A percentile compares a stretch with the other conserved stretches of the same genome.
Conservation (phyloP, 1,139 yeast species). For the Schizosaccharomyces versatilis region DNA sequence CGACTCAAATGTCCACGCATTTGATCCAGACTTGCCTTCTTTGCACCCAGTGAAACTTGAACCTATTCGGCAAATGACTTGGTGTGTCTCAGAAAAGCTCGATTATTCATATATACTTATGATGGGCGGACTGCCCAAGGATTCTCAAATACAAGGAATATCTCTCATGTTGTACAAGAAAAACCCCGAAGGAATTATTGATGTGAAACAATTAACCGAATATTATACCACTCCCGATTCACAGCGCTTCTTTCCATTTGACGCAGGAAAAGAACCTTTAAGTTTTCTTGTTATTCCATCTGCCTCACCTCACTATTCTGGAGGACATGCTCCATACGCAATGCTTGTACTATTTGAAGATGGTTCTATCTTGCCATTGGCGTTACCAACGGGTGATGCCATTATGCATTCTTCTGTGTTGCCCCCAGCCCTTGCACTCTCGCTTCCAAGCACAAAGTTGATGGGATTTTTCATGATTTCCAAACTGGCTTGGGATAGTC, state of each 20-base stretch:
- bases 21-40: constrained; percentile 7
- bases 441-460: constrained; percentile 19
- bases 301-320: constrained; percentile 39
- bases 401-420: constrained; percentile 35
- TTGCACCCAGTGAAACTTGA: constrained; percentile 16
- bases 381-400: neutral
- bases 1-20: constrained; percentile 37
- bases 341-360: constrained; percentile 23
- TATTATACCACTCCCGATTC: constrained; percentile 49
- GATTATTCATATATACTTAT: constrained; percentile 56
- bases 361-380: neutral
- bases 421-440: constrained; percentile 52
- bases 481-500: neutral
- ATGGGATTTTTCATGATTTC: neutral
- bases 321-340: constrained; percentile 44
- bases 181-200: constrained; percentile 48
- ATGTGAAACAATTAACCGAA: constrained; percentile 60
- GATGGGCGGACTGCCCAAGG: constrained; percentile 40
- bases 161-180: constrained; percentile 56
- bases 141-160: constrained; percentile 31
- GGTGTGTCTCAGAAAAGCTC: constrained; percentile 52
- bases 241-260: constrained; percentile 33
- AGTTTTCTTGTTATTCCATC: constrained; percentile 33
- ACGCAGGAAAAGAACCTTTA: constrained; percentile 23
- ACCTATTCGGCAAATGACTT: constrained; percentile 26